Conservation (phyloP, 306 rosid species). For the Trifolium dubium region DNA sequence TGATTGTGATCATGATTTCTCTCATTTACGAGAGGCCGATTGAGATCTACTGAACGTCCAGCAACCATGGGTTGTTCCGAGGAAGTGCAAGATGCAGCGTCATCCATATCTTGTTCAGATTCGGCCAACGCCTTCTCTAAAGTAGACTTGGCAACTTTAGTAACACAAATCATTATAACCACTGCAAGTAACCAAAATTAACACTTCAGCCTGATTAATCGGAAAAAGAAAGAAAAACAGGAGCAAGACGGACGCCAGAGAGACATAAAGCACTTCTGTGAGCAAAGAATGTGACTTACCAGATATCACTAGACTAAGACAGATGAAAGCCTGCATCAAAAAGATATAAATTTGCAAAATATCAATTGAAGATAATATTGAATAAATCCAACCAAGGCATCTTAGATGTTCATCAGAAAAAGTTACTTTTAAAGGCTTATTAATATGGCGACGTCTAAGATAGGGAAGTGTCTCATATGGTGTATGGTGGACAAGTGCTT, state of each 20-base stretch:
- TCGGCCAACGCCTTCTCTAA: conserved; percentile 90
- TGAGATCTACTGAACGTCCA: conserved; percentile 60
- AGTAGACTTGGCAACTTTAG: conserved; percentile 82
- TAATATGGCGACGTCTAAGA: neutral
- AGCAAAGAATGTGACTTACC: conserved; percentile 60
- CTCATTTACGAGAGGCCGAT: conserved; percentile 76
- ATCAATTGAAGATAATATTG: conserved; percentile 12
- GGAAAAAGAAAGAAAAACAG: neutral
- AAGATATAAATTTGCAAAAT: conserved; percentile 39
- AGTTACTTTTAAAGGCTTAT: neutral
- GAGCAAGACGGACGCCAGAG: too few species aligned
- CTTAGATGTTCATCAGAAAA: conserved; percentile 34
- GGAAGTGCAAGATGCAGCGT: conserved; percentile 30
- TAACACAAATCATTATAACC: conserved; percentile 70
- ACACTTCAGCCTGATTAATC: conserved; percentile 23
- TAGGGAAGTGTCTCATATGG: neutral
- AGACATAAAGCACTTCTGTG: neutral
- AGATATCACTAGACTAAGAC: conserved; percentile 65
- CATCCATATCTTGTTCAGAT: conserved; percentile 59
- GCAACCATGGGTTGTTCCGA: conserved; percentile 51
- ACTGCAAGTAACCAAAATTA: conserved; percentile 55
- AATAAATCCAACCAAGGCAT: conserved; percentile 21
- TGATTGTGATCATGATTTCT: conserved; percentile 50
- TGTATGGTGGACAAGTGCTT: neutral
- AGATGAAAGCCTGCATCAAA: conserved; percentile 70